Evolutionary conservation across 352 stramenopile species (phyloP).

Genomic region (Phytophthora syringae): DNA sequence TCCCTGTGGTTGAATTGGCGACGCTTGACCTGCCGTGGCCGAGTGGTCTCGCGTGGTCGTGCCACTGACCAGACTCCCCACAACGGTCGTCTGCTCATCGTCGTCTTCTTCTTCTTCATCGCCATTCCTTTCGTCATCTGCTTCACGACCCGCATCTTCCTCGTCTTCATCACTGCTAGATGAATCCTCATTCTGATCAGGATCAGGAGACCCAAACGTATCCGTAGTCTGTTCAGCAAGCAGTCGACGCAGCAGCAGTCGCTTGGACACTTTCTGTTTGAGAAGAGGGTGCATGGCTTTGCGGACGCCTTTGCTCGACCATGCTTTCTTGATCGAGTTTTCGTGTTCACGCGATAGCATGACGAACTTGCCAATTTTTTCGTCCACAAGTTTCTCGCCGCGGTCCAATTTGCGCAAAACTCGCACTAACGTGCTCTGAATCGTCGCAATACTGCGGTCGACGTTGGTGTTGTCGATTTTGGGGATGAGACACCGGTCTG

Average conservation of each 20-base stretch:
- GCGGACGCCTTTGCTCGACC: slow-evolving; percentile 86
- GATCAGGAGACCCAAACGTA: slow-evolving; percentile 36
- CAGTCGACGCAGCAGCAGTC: slow-evolving; percentile 74
- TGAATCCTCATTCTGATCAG: slow-evolving; percentile 57
- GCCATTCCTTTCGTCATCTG: slow-evolving; percentile 53
- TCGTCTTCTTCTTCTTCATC: slow-evolving; percentile 78
- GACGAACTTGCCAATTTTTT: slow-evolving; percentile 85
- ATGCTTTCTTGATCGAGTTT: slow-evolving; percentile 89
- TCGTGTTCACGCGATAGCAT: slow-evolving; percentile 87
- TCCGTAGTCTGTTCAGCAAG: slow-evolving; percentile 74
- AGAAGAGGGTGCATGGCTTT: slow-evolving; percentile 88
- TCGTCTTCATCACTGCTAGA: slow-evolving; percentile 78
- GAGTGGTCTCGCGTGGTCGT: slow-evolving; percentile 64
- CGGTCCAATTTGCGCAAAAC: slow-evolving; percentile 83
- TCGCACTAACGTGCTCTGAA: slow-evolving; percentile 86
- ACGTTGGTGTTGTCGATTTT: slow-evolving; percentile 93
- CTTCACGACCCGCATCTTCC: slow-evolving; percentile 52
- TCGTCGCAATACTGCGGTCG: slow-evolving; percentile 84
- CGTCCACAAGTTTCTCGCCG: slow-evolving; percentile 75
- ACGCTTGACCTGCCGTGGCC: slow-evolving; percentile 11
- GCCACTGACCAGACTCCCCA: slow-evolving; percentile 79
- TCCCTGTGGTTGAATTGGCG: slow-evolving; percentile 17
- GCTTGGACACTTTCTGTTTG: slow-evolving; percentile 89
- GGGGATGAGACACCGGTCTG: slow-evolving; percentile 84
- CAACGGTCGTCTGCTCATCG: slow-evolving; percentile 80